These are phyloP conservation scores for Camelina laxa DNA, from an alignment of 345 rosid species.

Conservation along the genomic window DNA sequence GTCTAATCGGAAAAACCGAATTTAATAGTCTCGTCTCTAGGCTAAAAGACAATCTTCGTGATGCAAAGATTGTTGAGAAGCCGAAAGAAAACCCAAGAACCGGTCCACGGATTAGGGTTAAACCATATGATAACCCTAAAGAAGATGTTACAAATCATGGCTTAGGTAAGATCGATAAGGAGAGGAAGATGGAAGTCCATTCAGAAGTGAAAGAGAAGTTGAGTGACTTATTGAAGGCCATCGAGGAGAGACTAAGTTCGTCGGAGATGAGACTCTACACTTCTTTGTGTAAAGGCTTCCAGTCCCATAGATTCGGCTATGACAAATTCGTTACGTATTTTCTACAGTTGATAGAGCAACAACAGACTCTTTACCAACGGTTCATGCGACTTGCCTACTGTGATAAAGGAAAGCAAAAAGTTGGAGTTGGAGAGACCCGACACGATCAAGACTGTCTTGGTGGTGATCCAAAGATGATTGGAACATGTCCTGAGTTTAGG, in stretches of 20 bases:
- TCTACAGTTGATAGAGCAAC: not conserved
- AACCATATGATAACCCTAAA: not conserved
- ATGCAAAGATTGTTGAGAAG: not conserved
- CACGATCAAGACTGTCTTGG: not conserved
- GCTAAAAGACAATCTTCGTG: not conserved
- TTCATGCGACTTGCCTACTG: not conserved
- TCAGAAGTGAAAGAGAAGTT: not conserved
- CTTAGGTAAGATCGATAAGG: not conserved
- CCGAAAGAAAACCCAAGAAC: not conserved
- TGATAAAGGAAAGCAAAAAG: not conserved
- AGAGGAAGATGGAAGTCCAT: not conserved
- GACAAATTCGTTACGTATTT: not conserved
- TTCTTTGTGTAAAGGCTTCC: not conserved
- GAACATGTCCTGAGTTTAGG: constrained; percentile 3
- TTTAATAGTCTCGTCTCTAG: not conserved
- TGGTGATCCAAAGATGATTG: not conserved
- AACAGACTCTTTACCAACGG: not conserved
- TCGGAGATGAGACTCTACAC: not conserved
- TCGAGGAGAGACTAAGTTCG: not conserved
- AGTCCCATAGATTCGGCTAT: not conserved
- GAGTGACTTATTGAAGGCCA: not conserved
- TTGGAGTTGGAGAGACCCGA: not conserved
- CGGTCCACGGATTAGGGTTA: not conserved
- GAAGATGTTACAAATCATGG: not conserved
- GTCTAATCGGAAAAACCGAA: not conserved